phyloP scores from a whole-genome alignment of 2,329 filamentous ascomycete genomes.

The Exophiala sideris region DNA sequence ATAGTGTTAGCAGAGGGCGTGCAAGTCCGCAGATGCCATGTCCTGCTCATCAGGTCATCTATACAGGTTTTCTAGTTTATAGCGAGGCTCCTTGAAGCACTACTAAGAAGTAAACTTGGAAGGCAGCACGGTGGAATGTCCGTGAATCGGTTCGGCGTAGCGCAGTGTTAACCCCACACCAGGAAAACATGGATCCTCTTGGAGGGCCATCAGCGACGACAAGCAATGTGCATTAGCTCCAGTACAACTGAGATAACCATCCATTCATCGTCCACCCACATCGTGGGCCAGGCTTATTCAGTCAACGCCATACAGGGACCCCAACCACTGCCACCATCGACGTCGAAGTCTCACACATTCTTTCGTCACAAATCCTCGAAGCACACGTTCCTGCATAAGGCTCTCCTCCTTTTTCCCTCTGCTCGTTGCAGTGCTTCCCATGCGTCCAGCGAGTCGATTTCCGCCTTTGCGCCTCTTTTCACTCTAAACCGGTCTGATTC shows the following conservation, averaged over 20 bases:
- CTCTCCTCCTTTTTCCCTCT: neutral
- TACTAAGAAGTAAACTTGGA: neutral
- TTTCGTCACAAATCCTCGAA: conserved; percentile 1
- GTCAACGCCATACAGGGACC: neutral
- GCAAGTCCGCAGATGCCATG: too few species aligned
- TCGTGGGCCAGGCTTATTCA: neutral
- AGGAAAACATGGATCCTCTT: neutral
- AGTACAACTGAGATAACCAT: neutral
- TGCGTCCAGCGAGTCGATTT: neutral
- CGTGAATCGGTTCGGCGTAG: neutral
- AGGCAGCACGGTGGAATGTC: neutral
- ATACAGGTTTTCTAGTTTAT: too few species aligned
- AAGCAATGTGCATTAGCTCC: neutral
- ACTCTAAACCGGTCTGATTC: neutral
- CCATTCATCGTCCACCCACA: neutral
- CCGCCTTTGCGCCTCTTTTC: neutral
- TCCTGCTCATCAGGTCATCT: too few species aligned
- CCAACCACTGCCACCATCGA: neutral
- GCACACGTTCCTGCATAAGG: conserved; percentile 23
- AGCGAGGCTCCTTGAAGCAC: too few species aligned
- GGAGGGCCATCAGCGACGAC: neutral
- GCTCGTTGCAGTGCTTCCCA: conserved; percentile 1
- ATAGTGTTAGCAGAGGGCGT: too few species aligned
- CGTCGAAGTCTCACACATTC: conserved; percentile 1
- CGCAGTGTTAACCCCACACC: neutral